Base-by-base conservation (phyloP, 2,329 filamentous ascomycete species). In the Verticillium dahliae region DNA sequence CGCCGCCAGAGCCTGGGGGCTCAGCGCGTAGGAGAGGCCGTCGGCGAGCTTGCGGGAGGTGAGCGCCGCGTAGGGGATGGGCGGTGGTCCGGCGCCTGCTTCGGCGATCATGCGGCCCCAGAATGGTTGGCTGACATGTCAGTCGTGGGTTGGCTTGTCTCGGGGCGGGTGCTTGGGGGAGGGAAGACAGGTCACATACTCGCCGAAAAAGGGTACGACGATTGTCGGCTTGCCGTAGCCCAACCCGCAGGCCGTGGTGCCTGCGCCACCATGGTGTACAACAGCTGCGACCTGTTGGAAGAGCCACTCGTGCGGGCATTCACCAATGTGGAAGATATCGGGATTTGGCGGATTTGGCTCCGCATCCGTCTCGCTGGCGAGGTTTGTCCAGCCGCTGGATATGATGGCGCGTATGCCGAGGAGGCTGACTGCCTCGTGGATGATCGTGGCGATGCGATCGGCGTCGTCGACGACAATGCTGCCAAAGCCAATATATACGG, bases 101-200 rank as follows among this genome's bases (percentile, higher is more conserved):
- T 63, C 58, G 34, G 62, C 63, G n/a, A 65, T 59, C 22, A 65
- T 58, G 34, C 55, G 57, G 31, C 63, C 63, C 63, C 63, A 63
- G 31, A 65, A 65, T 0, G 63, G 63, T 27, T 65, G 63, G 35
- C 63, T 65, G 18, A 31, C 11, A 13, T 14, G 18, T 39, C 4
- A 31, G 1, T 11, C 27, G 27, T 27, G 27, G 27, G 27, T 27
- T 2, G 27, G 27, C 27, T 4, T 27, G 27, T 22, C 18, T 27
- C 27, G 4, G 27, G 27, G 27, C 27, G 27, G 35, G 55, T 6
- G 14, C 2, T 34, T 18, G 2, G 2, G 22, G 14, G 18, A 33
- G 11, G 18, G 14, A n/a, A 37, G 10, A n/a, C 9, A 14, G 3
- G 31, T 15, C 15, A 18, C 60, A 38, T 54, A 65, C 63, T 65